Base-by-base conservation (phyloP, 139 green algal species). In the Desmodesmus armatus region DNA sequence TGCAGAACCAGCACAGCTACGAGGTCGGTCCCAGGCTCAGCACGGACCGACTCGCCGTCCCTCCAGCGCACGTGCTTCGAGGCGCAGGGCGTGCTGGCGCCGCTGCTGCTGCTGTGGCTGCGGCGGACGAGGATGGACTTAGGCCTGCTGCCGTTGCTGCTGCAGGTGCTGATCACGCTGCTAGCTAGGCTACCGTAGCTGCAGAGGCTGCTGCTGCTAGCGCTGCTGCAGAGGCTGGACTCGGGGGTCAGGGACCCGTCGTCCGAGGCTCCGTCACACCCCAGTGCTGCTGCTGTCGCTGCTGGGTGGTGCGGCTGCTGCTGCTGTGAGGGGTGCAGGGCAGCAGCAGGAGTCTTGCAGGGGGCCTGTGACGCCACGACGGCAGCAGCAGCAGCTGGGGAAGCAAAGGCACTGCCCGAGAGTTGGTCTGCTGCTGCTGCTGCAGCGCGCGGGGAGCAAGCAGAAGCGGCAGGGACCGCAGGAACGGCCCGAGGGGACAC, bases 91-190 rank as follows among this genome's bases (percentile, higher is more conserved):
- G 55, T 82, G 76, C 76, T 82, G 53, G 27, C 76, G 40, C 27
- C 62, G 76, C 37, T 71, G 76, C 76, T 82, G 76, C 76, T 67
- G 62, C 17, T 82, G 76, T 55, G 71, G 25, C 37, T 60, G 55
- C 76, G 37, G 25, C 5, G 55, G n/a, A 82, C 55, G 35, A 82
- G 76, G 23, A 82, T 82, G 76, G 53, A 72, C 76, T 82, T 82
- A 55, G 76, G 76, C 35, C 55, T 35, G 37, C 53, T 33, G 37
- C 51, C 25, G 31, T 5, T 39, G n/a, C 74, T 69, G 74, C 47
- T 41, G 76, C 27, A 72, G 55, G 37, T 82, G 74, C 27, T 49
- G 74, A 49, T 82, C 4, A n/a, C 6, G 37, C 23, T 65, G 35
- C 41, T 67, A 2, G 29, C 31, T 31, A 35, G 2, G 35, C 44